A percentile compares a stretch with the other conserved stretches of the same genome.
phyloP scores from a whole-genome alignment of 1,139 yeast species.

The Pneumocystis sp. region DNA sequence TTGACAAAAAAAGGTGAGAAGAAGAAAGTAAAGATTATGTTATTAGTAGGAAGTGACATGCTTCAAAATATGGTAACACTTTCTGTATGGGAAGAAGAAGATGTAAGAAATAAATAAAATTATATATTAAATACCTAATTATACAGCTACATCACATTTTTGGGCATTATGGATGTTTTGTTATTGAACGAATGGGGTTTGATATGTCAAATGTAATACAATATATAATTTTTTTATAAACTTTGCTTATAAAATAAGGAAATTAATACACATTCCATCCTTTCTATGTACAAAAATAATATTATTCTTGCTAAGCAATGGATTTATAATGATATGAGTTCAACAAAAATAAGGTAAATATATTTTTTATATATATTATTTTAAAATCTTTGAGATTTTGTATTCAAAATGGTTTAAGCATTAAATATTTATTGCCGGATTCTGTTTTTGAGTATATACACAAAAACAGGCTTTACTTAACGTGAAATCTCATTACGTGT shows the following conservation, averaged over 20 bases:
- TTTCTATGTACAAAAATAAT: conserved; percentile 33
- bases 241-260: conserved; percentile 35
- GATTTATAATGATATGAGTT: conserved; percentile 87
- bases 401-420: conserved; percentile 89
- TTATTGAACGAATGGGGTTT: conserved; percentile 91
- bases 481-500: conserved; percentile 70
- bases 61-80: conserved; percentile 99
- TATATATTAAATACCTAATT: neutral
- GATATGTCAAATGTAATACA: conserved; percentile 85
- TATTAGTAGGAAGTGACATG: conserved; percentile 92
- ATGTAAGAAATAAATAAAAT: conserved; percentile 21
- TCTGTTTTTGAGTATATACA: conserved; percentile 88
- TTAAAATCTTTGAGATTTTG: conserved; percentile 31
- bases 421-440: conserved; percentile 84
- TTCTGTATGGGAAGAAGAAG: conserved; percentile 96
- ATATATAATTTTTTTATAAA: conserved; percentile 82
- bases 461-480: conserved; percentile 74
- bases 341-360: conserved; percentile 63
- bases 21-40: conserved; percentile 63
- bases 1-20: conserved; percentile 54
- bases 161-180: conserved; percentile 89
- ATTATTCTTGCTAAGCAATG: conserved; percentile 88
- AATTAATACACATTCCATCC: neutral
- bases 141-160: conserved; percentile 56
- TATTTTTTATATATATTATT: neutral